Base-by-base conservation (phyloP, 176 grass and related monocot genomes). In the Paspalum vaginatum region DNA sequence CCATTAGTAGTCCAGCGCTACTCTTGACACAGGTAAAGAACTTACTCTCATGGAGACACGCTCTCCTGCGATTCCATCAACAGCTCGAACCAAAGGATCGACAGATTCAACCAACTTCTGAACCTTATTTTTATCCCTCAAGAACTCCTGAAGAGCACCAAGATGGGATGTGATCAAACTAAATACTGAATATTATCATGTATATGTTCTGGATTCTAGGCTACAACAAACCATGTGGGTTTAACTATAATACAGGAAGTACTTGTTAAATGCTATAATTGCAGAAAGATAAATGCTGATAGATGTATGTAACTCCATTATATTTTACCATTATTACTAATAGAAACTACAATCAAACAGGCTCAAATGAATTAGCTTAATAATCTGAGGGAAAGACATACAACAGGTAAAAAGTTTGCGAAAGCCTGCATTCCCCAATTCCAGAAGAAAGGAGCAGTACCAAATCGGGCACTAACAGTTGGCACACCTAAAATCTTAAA, bases 401-500 rank as follows among this genome's bases (percentile, higher is more conserved):
- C 92, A 84, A 48, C 67, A 56, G 92, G 92, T 75, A 98, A 68
- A 83, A 94, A 81, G 44, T 91, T 93, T 68, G 85, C 90, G 53
- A 98, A 82, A 25, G 95, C 95, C 89, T 89, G 68, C 95, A 98
- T 98, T 90, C 90, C 92, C 95, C 95, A 98, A 79, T 98, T 98
- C 92, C 95, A 98, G 84, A 94, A 98, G 78, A 94, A 94, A 39
- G 95, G 95, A 21, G 95, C 72, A 75, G 95, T 98, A 74, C 90
- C 92, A 83, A 98, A 94, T 87, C 92, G 87, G 81, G 95, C 95
- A 79, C 92, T 98, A 73, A 98, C 95, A 69, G 85, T 92, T 79
- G 90, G 95, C 17, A 98, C 89, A 74, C 87, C 91, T 87, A 98
- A 87, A 75, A 93, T 87, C 84, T 89, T 89, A 86, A 89, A 87